Percentiles rank a stretch among this genome's conserved stretches.
Evolutionary conservation across 78 protist species (phyloP).

Genomic region (Polysphondylium violaceum): DNA sequence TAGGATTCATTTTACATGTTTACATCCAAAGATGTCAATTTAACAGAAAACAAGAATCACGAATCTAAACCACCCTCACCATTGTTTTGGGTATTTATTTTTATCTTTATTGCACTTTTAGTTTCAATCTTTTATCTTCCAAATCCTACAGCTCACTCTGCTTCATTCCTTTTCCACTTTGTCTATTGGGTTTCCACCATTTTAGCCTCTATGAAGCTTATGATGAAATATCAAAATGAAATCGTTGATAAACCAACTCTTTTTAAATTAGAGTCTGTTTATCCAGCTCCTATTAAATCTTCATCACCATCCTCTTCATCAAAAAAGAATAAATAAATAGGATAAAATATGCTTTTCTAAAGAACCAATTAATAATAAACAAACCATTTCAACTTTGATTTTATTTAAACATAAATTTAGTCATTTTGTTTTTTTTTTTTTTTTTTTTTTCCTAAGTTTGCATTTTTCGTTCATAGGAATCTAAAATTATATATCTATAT

Average conservation of each 20-base stretch:
- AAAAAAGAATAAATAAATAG: neutral
- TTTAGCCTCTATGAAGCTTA: neutral
- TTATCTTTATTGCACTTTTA: neutral
- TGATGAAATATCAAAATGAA: conserved; percentile 6
- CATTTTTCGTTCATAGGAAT: neutral
- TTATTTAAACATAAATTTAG: neutral
- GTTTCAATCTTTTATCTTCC: neutral
- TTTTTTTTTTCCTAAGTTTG: neutral
- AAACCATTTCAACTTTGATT: neutral
- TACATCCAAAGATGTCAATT: conserved; percentile 10
- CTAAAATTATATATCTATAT: neutral
- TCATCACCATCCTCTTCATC: neutral
- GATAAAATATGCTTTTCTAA: neutral
- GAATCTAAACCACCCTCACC: conserved; percentile 32
- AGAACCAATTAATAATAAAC: neutral
- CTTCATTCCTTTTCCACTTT: neutral
- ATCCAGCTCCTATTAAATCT: neutral
- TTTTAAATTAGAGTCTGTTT: conserved; percentile 15
- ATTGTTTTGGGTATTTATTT: neutral
- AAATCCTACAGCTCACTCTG: neutral
- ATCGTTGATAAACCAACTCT: conserved; percentile 46
- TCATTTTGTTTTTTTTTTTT: neutral
- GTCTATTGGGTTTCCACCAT: neutral
- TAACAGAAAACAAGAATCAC: neutral
- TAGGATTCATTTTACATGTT: neutral